These are phyloP conservation scores for Leptographium lundbergii DNA, from an alignment of 2,329 filamentous ascomycete genomes.

Conservation along the genomic window DNA sequence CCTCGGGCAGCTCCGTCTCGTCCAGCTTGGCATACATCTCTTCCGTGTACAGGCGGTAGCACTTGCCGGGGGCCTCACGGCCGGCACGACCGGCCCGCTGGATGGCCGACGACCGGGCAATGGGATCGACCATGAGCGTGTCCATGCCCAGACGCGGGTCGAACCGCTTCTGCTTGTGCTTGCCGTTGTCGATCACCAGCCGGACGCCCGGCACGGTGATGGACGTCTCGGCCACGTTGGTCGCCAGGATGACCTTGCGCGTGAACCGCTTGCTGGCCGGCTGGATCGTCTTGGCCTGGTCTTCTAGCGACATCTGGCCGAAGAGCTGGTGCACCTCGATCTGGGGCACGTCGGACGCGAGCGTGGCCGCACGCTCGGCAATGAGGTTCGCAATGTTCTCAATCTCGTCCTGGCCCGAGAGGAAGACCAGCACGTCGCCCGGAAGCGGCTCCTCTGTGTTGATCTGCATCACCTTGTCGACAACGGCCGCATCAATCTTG, in stretches of 20 bases:
- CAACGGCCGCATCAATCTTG: conserved; percentile 69
- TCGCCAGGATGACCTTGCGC: conserved; percentile 81
- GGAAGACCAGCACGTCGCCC: conserved; percentile 83
- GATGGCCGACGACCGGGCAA: conserved; percentile 86
- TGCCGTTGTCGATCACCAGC: conserved; percentile 85
- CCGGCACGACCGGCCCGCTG: conserved; percentile 87
- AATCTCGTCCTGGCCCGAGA: conserved; percentile 88
- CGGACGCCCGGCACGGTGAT: conserved; percentile 89
- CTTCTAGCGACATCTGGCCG: conserved; percentile 74
- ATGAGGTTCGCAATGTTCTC: conserved; percentile 69
- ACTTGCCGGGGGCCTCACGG: conserved; percentile 82
- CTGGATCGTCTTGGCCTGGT: conserved; percentile 77
- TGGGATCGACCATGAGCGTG: conserved; percentile 77
- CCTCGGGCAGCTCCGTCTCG: conserved; percentile 66
- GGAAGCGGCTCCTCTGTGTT: conserved; percentile 83
- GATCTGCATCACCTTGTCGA: conserved; percentile 75
- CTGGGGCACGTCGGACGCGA: conserved; percentile 64
- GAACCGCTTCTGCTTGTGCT: conserved; percentile 89
- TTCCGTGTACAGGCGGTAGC: conserved; percentile 80
- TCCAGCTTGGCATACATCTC: conserved; percentile 61
- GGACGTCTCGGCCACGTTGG: conserved; percentile 97
- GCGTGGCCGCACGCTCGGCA: conserved; percentile 61
- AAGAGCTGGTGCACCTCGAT: conserved; percentile 68
- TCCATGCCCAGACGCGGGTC: conserved; percentile 75
- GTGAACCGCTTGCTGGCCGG: conserved; percentile 59